phyloP scores from a whole-genome alignment of 352 stramenopile species.

The Phytopythium mirpurense region DNA sequence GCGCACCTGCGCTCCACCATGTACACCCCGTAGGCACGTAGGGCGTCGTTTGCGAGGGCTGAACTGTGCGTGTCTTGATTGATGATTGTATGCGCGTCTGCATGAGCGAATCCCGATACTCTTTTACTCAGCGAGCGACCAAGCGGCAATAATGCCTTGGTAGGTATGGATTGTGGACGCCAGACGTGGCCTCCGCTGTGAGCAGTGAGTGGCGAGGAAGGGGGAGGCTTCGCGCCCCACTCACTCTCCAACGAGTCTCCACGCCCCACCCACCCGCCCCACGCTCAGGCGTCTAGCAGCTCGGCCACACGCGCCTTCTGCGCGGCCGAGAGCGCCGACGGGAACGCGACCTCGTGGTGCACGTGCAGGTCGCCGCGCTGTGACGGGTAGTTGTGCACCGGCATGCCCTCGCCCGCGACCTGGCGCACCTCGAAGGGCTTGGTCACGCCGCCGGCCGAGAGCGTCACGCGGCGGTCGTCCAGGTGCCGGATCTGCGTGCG shows the following conservation, averaged over 20 bases:
- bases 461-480: constrained; percentile 89
- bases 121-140: too few relatives aligned
- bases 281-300: constrained; percentile 23
- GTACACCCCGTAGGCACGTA: constrained; percentile 78
- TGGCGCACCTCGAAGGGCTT: constrained; percentile 91
- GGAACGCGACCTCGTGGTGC: constrained; percentile 95
- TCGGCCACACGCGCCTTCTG: constrained; percentile 85
- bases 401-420: constrained; percentile 95
- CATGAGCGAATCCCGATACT: too few relatives aligned
- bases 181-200: too few relatives aligned
- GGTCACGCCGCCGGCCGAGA: constrained; percentile 84
- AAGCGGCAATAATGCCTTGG: too few relatives aligned
- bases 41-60: too few relatives aligned
- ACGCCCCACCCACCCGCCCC: too few relatives aligned
- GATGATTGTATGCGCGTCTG: background rate
- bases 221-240: too few relatives aligned
- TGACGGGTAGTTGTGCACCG: constrained; percentile 85
- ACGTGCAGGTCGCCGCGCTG: constrained; percentile 93
- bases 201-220: too few relatives aligned
- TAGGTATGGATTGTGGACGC: too few relatives aligned
- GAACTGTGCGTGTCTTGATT: background rate
- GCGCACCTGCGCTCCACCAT: constrained; percentile 69
- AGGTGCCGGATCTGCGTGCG: constrained; percentile 90
- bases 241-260: too few relatives aligned
- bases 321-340: constrained; percentile 72